A percentile compares a stretch with the other conserved stretches of the same genome.
phyloP scores from a whole-genome alignment of 495 filamentous ascomycete species.

The Talaromyces nanjingensis region DNA sequence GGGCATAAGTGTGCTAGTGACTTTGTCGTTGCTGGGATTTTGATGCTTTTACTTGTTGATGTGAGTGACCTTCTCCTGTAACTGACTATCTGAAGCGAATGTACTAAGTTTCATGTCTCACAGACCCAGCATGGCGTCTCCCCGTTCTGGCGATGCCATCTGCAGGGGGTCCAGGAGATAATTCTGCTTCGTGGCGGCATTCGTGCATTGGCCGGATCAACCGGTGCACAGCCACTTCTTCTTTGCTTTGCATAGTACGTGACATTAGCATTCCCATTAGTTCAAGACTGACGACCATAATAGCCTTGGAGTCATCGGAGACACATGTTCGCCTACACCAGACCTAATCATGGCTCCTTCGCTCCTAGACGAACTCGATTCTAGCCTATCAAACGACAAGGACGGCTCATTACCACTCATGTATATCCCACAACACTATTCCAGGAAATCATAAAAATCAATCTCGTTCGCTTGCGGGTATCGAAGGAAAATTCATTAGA shows the following conservation, averaged over 20 bases:
- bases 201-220: conserved; percentile 2
- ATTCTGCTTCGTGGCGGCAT: conserved; percentile 24
- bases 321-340: conserved; percentile 24
- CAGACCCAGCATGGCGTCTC: conserved; percentile 24
- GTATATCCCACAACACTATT: neutral
- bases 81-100: too few species aligned
- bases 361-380: conserved; percentile 13
- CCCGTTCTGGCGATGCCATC: conserved; percentile 23
- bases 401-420: neutral
- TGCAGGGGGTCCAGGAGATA: conserved; percentile 21
- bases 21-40: conserved; percentile 16
- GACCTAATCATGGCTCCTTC: conserved; percentile 14
- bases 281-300: neutral
- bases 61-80: too few species aligned
- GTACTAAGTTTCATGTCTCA: too few species aligned
- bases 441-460: conserved; percentile 3
- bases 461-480: conserved; percentile 11
- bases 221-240: conserved; percentile 15
- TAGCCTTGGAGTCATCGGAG: conserved; percentile 20
- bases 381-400: neutral
- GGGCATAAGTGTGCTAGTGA: conserved; percentile 15
- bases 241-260: conserved; percentile 21
- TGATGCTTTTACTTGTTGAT: too few species aligned
- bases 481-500: conserved; percentile 15
- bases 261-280: neutral